Base-by-base conservation (phyloP, 495 filamentous ascomycete species). In the Lasiosphaeria ovina region DNA sequence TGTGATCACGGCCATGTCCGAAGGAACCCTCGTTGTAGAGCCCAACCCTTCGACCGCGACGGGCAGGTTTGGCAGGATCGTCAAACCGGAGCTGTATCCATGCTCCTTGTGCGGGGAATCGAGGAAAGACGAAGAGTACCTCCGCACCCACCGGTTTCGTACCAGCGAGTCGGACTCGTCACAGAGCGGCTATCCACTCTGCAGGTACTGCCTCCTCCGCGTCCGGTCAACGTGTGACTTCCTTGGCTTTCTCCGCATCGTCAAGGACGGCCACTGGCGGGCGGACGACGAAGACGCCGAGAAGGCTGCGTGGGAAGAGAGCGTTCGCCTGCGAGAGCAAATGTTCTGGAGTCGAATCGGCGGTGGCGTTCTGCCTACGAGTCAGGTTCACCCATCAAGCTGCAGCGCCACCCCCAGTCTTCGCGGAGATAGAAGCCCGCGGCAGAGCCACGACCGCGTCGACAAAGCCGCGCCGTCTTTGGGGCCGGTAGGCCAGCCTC, bases 301-400 rank as follows among this genome's bases (percentile, higher is more conserved):
- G 70, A 88, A 86, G 62, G 85, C 85, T 38, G 91, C 92, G 4
- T 98, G 94, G 94, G 92, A 96, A 68, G 94, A 98, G 74, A 90
- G 90, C 55, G 87, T 96, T 16, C 84, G 89, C 17, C 75, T 98
- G 53, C 80, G 94, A 49, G 94, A 98, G 70, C 82, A 91, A 61
- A 96, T 97, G 88, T 98, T 98, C 69, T 98, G 94, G 94, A 86
- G 88, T 50, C 79, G 94, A 34, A 84, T 98, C 50, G 93, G 93
- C 14, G 93, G 89, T 14, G 93, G 93, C 16, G 90, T 97, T 4
- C 77, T 97, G 49, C 93, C 92, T 0, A 48, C 79, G 32, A 57
- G n/a, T 48, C 71, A 76, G 42, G 34, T 42, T 14, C 62, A 65
- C 7, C 62, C 51, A 9, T 54, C 60, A 24, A 68, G 48, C 32